Evolutionary conservation across 306 rosid genomes (phyloP).

Genomic region (Arachis hypogaea): DNA sequence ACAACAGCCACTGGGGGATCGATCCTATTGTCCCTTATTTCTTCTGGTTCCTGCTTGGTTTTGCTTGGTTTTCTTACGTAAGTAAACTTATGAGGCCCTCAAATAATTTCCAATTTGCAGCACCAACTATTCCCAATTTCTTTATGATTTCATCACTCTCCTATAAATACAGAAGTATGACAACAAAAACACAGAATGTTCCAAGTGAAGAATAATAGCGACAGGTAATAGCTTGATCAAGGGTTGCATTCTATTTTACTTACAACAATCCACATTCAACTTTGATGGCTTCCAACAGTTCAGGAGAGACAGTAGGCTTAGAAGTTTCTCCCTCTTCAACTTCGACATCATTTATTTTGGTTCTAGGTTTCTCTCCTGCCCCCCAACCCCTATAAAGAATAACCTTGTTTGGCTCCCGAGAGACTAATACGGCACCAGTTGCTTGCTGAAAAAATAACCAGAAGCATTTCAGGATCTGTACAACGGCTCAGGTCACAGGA

Average conservation of each 20-base stretch:
- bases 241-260: slow-evolving; percentile 34
- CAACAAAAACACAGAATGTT: neutral
- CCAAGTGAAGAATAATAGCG: slow-evolving; percentile 10
- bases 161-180: neutral
- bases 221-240: slow-evolving; percentile 21
- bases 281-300: slow-evolving; percentile 86
- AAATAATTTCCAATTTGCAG: slow-evolving; percentile 18
- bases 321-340: slow-evolving; percentile 31
- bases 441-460: slow-evolving; percentile 59
- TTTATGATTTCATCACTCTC: slow-evolving; percentile 12
- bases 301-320: slow-evolving; percentile 59
- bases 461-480: slow-evolving; percentile 36
- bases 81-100: neutral
- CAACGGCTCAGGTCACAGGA: slow-evolving; percentile 21
- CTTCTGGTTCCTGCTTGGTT: no score
- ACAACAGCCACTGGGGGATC: no score
- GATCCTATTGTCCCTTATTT: no score
- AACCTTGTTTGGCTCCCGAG: slow-evolving; percentile 86
- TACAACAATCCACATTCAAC: slow-evolving; percentile 77
- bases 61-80: neutral
- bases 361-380: slow-evolving; percentile 47
- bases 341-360: slow-evolving; percentile 27
- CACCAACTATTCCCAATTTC: slow-evolving; percentile 8
- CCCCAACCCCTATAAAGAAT: slow-evolving; percentile 96
- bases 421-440: slow-evolving; percentile 82